These are phyloP conservation scores for Yamadazyma jaroonii DNA, from an alignment of 1,139 yeast genomes.

Conservation along the genomic window DNA sequence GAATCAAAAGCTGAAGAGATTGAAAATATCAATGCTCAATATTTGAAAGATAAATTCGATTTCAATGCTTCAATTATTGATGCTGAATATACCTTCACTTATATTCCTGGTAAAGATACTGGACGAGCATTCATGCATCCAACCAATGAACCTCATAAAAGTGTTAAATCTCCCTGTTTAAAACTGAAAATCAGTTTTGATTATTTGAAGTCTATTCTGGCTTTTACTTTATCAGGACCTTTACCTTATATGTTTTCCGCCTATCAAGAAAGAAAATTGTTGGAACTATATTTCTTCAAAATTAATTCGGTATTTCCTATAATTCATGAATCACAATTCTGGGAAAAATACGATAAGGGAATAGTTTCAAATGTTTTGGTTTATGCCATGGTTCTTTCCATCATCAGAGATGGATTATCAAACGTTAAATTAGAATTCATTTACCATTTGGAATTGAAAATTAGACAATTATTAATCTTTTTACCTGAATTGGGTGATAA, in stretches of 20 bases:
- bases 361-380: conserved; percentile 24
- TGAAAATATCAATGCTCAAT: no score
- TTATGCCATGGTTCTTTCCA: conserved; percentile 27
- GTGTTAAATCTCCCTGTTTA: background rate
- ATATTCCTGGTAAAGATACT: no score
- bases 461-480: conserved; percentile 23
- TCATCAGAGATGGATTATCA: conserved; percentile 27
- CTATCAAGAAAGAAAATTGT: conserved; percentile 20
- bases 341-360: conserved; percentile 24
- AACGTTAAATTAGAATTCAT: conserved; percentile 21
- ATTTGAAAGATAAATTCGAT: no score
- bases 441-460: conserved; percentile 25
- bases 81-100: no score
- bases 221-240: conserved; percentile 30
- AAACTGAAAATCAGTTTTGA: conserved; percentile 4
- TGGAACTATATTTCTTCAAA: conserved; percentile 29
- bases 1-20: no score
- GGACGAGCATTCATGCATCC: no score
- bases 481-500: conserved; percentile 34
- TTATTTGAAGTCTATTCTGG: conserved; percentile 25
- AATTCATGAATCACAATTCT: conserved; percentile 25
- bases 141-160: background rate
- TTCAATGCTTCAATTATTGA: no score
- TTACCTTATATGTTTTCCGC: conserved; percentile 18
- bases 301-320: conserved; percentile 35